Evolutionary conservation across 768 basidiomycete genomes (phyloP).

Genomic region (Leccinum truebloodii): DNA sequence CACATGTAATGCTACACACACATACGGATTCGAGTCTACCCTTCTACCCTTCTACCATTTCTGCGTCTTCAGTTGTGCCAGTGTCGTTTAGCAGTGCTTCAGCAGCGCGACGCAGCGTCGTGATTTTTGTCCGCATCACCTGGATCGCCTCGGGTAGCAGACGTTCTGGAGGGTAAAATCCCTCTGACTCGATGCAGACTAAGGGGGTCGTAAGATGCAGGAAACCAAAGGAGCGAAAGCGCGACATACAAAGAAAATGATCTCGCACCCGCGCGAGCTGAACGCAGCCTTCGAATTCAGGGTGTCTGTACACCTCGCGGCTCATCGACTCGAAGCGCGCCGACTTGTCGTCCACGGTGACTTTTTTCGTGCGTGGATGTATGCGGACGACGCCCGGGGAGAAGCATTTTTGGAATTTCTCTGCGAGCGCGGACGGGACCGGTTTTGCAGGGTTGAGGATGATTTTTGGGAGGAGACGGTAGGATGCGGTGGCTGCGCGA

Average conservation of each 20-base stretch:
- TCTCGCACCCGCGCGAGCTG: slow-evolving; percentile 85
- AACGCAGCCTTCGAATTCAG: slow-evolving; percentile 84
- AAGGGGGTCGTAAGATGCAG: slow-evolving; percentile 1
- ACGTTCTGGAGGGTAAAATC: slow-evolving; percentile 82
- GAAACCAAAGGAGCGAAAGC: background rate
- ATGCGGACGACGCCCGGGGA: slow-evolving; percentile 77
- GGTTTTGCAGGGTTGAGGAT: slow-evolving; percentile 65
- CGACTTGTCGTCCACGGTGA: slow-evolving; percentile 60
- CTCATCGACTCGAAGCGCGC: slow-evolving; percentile 88
- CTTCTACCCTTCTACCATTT: slow-evolving; percentile 54
- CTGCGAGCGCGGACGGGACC: slow-evolving; percentile 72
- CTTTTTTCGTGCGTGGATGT: slow-evolving; percentile 54
- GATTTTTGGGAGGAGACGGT: slow-evolving; percentile 88
- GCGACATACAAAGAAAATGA: slow-evolving; percentile 83
- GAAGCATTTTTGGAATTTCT: slow-evolving; percentile 88
- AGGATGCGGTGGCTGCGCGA: slow-evolving; percentile 84
- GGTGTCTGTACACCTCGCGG: slow-evolving; percentile 88
- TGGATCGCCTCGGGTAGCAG: slow-evolving; percentile 77
- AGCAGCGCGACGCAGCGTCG: slow-evolving; percentile 56
- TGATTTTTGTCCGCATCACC: slow-evolving; percentile 82
- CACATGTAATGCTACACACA: slow-evolving; percentile 3
- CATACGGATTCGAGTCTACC: slow-evolving; percentile 16
- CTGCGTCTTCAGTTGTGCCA: slow-evolving; percentile 47
- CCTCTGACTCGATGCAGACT: slow-evolving; percentile 90
- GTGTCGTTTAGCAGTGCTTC: slow-evolving; percentile 52